phyloP scores from a whole-genome alignment of 106 monocot genomes.

The Amphibolis antarctica region DNA sequence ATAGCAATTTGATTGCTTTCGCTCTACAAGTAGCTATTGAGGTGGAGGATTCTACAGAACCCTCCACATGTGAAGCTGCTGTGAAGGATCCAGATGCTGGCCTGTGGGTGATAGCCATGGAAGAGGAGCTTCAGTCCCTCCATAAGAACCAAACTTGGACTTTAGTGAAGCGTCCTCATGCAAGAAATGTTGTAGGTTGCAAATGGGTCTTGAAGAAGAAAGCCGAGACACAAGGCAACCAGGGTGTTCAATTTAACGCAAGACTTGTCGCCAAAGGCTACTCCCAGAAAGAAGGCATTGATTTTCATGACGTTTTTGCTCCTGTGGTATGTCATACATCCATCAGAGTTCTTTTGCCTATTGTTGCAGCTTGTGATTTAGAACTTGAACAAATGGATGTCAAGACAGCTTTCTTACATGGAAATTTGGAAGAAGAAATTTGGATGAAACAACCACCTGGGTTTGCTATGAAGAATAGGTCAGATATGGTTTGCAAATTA shows the following conservation, averaged over 20 bases:
- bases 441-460: neutral
- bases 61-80: neutral
- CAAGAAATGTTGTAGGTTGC: neutral
- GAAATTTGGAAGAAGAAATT: neutral
- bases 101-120: neutral
- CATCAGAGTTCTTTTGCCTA: neutral
- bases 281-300: neutral
- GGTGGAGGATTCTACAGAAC: neutral
- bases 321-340: constrained; percentile 2
- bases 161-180: neutral
- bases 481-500: too few species aligned
- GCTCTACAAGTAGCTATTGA: neutral
- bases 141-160: neutral
- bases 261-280: constrained; percentile 4
- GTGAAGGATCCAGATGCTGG: neutral
- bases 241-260: neutral
- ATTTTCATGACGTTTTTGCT: constrained; percentile 1
- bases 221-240: neutral
- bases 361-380: neutral
- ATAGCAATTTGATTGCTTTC: neutral
- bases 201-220: constrained; percentile 8
- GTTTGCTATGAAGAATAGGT: too few species aligned
- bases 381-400: constrained; percentile 7
- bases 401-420: constrained; percentile 6
- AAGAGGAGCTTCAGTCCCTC: constrained; percentile 3